Base-by-base conservation (phyloP, 2,329 filamentous ascomycete genomes). In the Leptodontidium sp. region DNA sequence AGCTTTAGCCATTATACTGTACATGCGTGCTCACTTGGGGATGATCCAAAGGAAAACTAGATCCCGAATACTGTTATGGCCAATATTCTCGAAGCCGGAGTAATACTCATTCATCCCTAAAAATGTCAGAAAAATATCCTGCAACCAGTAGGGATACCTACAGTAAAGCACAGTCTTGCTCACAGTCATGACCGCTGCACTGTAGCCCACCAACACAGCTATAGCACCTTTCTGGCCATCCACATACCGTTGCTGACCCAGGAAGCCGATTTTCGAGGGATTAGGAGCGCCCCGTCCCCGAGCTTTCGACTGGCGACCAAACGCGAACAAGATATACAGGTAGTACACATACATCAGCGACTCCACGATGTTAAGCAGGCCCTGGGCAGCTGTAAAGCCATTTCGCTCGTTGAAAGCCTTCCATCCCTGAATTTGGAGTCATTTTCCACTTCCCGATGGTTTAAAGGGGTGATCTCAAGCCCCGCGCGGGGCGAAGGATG, bases 161-260 rank as follows among this genome's bases (percentile, higher is more conserved):
- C 90, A 88, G 74, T 92, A 92, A 6, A 93, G 77, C 32, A 89
- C 75, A 1, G 90, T 92, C 82, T 92, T 92, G 75, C 86, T 87
- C 24, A 91, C 76, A 1, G 90, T 92, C 84, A 91, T 87, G 1
- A 89, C 80, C 5, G 85, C 85, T 24, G 85, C 84, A 61, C 83
- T 83, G 70, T 88, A 91, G 1, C 84, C 88, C 64, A 90, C 79
- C 58, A 92, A 70, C 38, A 87, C 81, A 21, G 88, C 88, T 69
- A 82, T 78, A 1, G 84, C 86, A 1, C 86, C 89, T 67, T 78
- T 80, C 63, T 79, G 80, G 3, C 88, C 87, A 57, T 80, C 77
- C 4, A 90, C 80, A 59, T 82, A 84, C 73, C 84, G 84, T 11
- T 83, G 83, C 53, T 83, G 82, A 1, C 80, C 81, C 62, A 87